Evolutionary conservation across 139 green algal genomes (phyloP).

Genomic region (Chloropicon primus): DNA sequence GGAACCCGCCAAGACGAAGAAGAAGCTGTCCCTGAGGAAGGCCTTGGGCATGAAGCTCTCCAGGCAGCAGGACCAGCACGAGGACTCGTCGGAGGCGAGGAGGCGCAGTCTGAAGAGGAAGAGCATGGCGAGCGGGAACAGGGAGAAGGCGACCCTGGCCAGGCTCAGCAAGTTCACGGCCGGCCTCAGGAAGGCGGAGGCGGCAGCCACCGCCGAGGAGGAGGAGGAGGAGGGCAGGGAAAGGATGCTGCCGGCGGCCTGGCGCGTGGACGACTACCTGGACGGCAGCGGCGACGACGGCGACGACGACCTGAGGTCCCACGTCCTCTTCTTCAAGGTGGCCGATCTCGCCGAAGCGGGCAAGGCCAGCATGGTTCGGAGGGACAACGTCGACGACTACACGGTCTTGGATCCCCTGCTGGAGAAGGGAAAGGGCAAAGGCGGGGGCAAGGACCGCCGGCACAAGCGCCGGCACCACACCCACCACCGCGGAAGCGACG

Average conservation of each 20-base stretch:
- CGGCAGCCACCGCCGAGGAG: not conserved
- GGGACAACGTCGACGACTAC: slow-evolving; percentile 59
- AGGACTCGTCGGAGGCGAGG: not conserved
- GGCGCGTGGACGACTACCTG: slow-evolving; percentile 34
- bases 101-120: not conserved
- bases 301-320: not conserved
- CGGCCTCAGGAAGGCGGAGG: slow-evolving; percentile 17
- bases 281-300: not conserved
- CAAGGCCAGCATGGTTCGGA: slow-evolving; percentile 36
- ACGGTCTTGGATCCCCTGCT: slow-evolving; percentile 59
- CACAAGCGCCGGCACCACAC: not conserved
- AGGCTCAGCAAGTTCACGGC: slow-evolving; percentile 37
- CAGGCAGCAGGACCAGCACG: not conserved
- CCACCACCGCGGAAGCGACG: no score
- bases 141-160: slow-evolving; percentile 52
- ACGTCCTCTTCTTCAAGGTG: not conserved
- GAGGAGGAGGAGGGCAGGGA: slow-evolving; percentile 25
- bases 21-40: slow-evolving; percentile 1
- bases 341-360: not conserved
- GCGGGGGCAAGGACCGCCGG: not conserved
- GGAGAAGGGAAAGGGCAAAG: slow-evolving; percentile 51
- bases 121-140: not conserved
- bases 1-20: not conserved
- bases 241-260: slow-evolving; percentile 47
- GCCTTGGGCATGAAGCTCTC: not conserved